A percentile compares a stretch with the other conserved stretches of the same genome.
Evolutionary conservation across 2,329 filamentous ascomycete species (phyloP).

Genomic region (Alternaria gansuensis): DNA sequence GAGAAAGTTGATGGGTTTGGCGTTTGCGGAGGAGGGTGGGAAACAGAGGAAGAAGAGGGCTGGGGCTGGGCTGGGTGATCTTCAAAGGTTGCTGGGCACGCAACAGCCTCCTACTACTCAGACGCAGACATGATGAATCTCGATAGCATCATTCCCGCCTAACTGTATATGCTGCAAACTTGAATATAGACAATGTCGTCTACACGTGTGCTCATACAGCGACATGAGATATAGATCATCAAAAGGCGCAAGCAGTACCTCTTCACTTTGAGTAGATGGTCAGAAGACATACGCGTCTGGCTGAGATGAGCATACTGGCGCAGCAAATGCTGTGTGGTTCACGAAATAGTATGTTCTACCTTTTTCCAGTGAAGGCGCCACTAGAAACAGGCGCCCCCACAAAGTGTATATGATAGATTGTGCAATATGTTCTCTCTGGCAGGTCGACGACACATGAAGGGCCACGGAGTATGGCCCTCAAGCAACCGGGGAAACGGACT

Average conservation of each 20-base stretch:
- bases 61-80: slow-evolving; percentile 58
- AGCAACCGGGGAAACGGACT: slow-evolving; percentile 82
- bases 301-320: not conserved
- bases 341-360: slow-evolving; percentile 63
- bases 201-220: not conserved
- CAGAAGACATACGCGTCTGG: not conserved
- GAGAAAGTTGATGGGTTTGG: slow-evolving; percentile 76
- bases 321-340: not conserved
- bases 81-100: slow-evolving; percentile 53
- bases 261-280: not conserved
- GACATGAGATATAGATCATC: not conserved
- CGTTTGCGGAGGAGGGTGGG: slow-evolving; percentile 75
- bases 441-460: slow-evolving; percentile 77
- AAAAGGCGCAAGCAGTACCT: not conserved
- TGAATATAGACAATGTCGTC: too few relatives aligned
- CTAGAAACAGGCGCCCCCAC: slow-evolving; percentile 42
- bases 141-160: too few relatives aligned
- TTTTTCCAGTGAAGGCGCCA: slow-evolving; percentile 54
- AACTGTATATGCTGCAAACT: too few relatives aligned
- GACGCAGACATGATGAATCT: not conserved
- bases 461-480: slow-evolving; percentile 63
- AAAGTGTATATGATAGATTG: slow-evolving; percentile 57
- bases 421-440: slow-evolving; percentile 81
- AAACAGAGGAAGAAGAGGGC: slow-evolving; percentile 56
- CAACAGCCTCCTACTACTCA: slow-evolving; percentile 15